A percentile compares a stretch with the other conserved stretches of the same genome.
Evolutionary conservation across 768 basidiomycete genomes (phyloP).

Genomic region (Inosperma sp.): DNA sequence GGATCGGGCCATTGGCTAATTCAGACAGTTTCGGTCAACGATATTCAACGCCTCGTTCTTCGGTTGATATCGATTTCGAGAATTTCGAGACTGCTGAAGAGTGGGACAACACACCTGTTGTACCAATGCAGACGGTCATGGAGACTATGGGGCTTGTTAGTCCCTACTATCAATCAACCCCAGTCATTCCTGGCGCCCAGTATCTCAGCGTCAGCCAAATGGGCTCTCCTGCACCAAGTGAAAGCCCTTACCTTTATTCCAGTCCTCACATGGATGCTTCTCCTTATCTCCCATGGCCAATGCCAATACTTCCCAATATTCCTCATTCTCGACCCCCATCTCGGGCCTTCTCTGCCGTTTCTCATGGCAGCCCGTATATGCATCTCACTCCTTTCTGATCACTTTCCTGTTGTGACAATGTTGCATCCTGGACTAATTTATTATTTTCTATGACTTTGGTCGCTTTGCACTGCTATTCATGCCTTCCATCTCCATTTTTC

Average conservation of each 20-base stretch:
- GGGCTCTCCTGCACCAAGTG: constrained; percentile 18
- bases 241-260: constrained; percentile 28
- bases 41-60: constrained; percentile 12
- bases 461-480: background rate
- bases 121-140: constrained; percentile 31
- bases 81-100: constrained; percentile 30
- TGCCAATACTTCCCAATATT: constrained; percentile 16
- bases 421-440: background rate
- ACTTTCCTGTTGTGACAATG: background rate
- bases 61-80: constrained; percentile 19
- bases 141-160: constrained; percentile 26
- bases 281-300: constrained; percentile 31
- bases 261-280: constrained; percentile 25
- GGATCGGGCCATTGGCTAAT: constrained; percentile 39
- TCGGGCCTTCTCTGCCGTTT: constrained; percentile 15
- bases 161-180: constrained; percentile 19
- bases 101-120: constrained; percentile 32
- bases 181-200: constrained; percentile 25
- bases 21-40: constrained; percentile 23
- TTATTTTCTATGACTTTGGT: background rate
- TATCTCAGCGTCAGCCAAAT: constrained; percentile 14
- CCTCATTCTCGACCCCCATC: constrained; percentile 21
- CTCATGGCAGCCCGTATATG: constrained; percentile 23
- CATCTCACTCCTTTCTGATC: constrained; percentile 12
- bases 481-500: background rate